These are phyloP conservation scores for Oleoguttula mirabilis DNA, from an alignment of 495 filamentous ascomycete genomes.

Conservation along the genomic window DNA sequence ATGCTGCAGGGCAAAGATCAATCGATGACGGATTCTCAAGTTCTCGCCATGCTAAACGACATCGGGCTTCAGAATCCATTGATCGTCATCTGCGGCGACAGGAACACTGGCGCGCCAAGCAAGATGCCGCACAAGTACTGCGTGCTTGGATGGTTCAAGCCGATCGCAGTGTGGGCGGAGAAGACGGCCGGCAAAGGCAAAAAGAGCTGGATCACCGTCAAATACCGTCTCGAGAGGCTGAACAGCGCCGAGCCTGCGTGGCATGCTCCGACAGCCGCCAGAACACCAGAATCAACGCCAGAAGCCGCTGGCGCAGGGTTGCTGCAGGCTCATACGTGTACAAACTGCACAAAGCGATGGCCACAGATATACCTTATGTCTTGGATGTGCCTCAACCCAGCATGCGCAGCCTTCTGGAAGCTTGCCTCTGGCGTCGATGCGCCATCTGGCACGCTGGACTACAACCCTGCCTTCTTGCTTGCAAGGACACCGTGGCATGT, in stretches of 20 bases:
- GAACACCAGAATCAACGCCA: no score
- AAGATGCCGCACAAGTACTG: slow-evolving; percentile 52
- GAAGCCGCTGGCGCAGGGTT: background rate
- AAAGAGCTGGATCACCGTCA: slow-evolving; percentile 32
- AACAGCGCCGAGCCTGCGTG: slow-evolving; percentile 48
- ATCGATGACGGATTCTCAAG: slow-evolving; percentile 9
- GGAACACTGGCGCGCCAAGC: slow-evolving; percentile 40
- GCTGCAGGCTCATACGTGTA: slow-evolving; percentile 25
- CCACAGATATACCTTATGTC: slow-evolving; percentile 42
- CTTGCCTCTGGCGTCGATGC: slow-evolving; percentile 22
- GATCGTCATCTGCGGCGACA: slow-evolving; percentile 35
- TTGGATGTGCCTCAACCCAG: slow-evolving; percentile 57
- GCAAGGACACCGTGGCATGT: slow-evolving; percentile 29
- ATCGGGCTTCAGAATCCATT: slow-evolving; percentile 26
- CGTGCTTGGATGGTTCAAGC: slow-evolving; percentile 61
- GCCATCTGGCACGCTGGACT: slow-evolving; percentile 32
- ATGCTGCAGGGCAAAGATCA: slow-evolving; percentile 23
- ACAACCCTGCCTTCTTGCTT: slow-evolving; percentile 46
- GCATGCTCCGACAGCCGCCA: slow-evolving; percentile 44
- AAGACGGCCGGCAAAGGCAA: slow-evolving; percentile 27
- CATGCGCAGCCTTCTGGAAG: slow-evolving; percentile 49
- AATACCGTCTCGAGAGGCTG: slow-evolving; percentile 61
- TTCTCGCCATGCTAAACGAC: slow-evolving; percentile 21
- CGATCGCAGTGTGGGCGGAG: slow-evolving; percentile 65
- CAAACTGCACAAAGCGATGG: slow-evolving; percentile 30